phyloP scores from a whole-genome alignment of 2,329 filamentous ascomycete species.

The Nemania sp. region DNA sequence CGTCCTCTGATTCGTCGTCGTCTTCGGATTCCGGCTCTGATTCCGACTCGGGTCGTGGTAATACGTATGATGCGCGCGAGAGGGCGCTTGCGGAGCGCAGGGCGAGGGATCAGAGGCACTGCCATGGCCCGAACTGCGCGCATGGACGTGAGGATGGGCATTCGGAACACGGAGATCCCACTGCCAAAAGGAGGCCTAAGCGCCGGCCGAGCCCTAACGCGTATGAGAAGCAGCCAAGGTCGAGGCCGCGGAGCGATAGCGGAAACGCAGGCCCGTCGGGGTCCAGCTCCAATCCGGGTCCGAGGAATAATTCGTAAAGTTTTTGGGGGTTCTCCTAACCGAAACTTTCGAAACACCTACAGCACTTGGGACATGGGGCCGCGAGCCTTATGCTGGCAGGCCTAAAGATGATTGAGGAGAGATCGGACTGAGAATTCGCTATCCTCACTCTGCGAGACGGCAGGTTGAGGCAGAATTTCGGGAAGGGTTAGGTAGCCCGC shows the following conservation, averaged over 20 bases:
- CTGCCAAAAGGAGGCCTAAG: slow-evolving; percentile 24
- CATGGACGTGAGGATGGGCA: slow-evolving; percentile 43
- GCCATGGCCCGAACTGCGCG: slow-evolving; percentile 43
- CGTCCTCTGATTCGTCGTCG: slow-evolving; percentile 61
- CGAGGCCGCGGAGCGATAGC: slow-evolving; percentile 56
- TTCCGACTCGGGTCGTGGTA: slow-evolving; percentile 36
- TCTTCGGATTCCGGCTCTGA: slow-evolving; percentile 66
- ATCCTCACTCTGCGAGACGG: background rate
- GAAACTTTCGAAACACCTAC: no score
- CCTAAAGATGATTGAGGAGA: background rate
- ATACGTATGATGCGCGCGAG: slow-evolving; percentile 45
- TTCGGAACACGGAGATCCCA: slow-evolving; percentile 47
- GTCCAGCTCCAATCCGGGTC: background rate
- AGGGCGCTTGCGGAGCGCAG: slow-evolving; percentile 46
- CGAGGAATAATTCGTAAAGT: slow-evolving; percentile 12
- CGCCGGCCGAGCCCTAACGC: slow-evolving; percentile 80
- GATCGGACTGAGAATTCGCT: background rate
- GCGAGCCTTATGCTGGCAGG: background rate
- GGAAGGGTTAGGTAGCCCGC: background rate
- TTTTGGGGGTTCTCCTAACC: background rate
- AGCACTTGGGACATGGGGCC: no score
- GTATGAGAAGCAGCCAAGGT: slow-evolving; percentile 80
- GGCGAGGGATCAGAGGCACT: slow-evolving; percentile 45
- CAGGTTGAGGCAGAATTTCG: background rate
- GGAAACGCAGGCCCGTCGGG: slow-evolving; percentile 22